Conservation (phyloP, 2,329 filamentous ascomycete genomes). For the Paraconiothyrium brasiliense region DNA sequence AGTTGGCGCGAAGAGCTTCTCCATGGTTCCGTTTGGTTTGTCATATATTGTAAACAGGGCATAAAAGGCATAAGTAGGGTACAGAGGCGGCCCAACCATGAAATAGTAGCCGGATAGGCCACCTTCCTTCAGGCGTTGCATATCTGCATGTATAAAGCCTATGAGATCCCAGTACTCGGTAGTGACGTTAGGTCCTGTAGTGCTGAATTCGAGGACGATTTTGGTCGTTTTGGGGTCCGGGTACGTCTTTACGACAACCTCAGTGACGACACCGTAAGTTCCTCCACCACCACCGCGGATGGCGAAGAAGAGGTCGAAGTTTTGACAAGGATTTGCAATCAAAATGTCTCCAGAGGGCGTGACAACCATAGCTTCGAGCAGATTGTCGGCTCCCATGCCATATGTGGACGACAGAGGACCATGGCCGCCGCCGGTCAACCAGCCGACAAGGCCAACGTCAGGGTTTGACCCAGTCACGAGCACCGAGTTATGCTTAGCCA, state of each 20-base stretch:
- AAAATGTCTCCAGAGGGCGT: conserved; percentile 31
- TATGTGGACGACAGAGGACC: conserved; percentile 47
- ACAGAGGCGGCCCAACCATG: conserved; percentile 32
- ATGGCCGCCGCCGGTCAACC: conserved; percentile 52
- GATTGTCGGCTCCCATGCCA: conserved; percentile 50
- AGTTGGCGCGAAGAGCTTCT: conserved; percentile 30
- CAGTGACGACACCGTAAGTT: conserved; percentile 52
- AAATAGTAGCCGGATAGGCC: conserved; percentile 41
- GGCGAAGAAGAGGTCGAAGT: conserved; percentile 52
- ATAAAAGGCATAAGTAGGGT: conserved; percentile 25
- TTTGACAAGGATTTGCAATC: conserved; percentile 32
- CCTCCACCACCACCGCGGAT: conserved; percentile 53
- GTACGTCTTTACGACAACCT: conserved; percentile 30
- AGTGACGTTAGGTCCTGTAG: conserved; percentile 17
- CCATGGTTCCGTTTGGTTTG: conserved; percentile 30
- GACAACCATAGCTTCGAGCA: conserved; percentile 48
- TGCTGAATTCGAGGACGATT: conserved; percentile 28
- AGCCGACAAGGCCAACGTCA: conserved; percentile 52
- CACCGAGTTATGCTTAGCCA: conserved; percentile 25
- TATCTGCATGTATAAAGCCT: conserved; percentile 33
- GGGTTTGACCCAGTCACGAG: conserved; percentile 36
- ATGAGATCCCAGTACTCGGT: conserved; percentile 32
- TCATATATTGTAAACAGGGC: conserved; percentile 35
- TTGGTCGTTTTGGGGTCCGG: conserved; percentile 42
- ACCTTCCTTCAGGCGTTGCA: conserved; percentile 35